Conservation (phyloP, 2,329 filamentous ascomycete genomes). For the Clarireedia sp. region DNA sequence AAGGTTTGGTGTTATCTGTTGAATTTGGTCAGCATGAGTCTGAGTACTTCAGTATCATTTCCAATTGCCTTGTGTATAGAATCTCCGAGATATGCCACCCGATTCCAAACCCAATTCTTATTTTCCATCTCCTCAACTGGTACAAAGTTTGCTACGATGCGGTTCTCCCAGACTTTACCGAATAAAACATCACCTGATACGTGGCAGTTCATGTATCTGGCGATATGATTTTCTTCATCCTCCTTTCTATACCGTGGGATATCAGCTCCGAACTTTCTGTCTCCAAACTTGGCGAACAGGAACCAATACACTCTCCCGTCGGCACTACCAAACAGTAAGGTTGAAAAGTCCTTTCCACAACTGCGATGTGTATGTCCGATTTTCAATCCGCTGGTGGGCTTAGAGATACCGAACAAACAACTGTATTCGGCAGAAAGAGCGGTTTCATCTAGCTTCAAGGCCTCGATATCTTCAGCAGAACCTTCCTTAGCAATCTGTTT, state of each 20-base stretch:
- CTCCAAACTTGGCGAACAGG: conserved; percentile 2
- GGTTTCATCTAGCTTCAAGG: background rate
- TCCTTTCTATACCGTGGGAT: conserved; percentile 2
- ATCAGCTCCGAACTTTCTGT: background rate
- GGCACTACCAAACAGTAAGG: background rate
- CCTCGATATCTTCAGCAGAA: background rate
- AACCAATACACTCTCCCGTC: conserved; percentile 7
- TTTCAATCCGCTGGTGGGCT: conserved; percentile 5
- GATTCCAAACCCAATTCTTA: conserved; percentile 14
- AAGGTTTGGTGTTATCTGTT: conserved; percentile 3
- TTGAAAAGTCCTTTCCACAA: background rate
- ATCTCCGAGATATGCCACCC: conserved; percentile 19
- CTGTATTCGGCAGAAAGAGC: conserved; percentile 20
- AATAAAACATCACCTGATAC: conserved; percentile 1
- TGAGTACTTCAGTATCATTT: background rate
- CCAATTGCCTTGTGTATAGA: conserved; percentile 14
- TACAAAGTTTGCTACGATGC: background rate
- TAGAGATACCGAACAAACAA: conserved; percentile 21
- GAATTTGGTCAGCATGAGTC: background rate
- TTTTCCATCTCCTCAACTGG: conserved; percentile 9
- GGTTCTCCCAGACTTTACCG: background rate
- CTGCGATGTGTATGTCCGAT: conserved; percentile 13
- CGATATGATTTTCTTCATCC: background rate
- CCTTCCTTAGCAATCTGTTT: conserved; percentile 17
- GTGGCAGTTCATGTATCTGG: background rate